phyloP scores from a whole-genome alignment of 208 protist species.

The Acanthamoeba healyi region DNA sequence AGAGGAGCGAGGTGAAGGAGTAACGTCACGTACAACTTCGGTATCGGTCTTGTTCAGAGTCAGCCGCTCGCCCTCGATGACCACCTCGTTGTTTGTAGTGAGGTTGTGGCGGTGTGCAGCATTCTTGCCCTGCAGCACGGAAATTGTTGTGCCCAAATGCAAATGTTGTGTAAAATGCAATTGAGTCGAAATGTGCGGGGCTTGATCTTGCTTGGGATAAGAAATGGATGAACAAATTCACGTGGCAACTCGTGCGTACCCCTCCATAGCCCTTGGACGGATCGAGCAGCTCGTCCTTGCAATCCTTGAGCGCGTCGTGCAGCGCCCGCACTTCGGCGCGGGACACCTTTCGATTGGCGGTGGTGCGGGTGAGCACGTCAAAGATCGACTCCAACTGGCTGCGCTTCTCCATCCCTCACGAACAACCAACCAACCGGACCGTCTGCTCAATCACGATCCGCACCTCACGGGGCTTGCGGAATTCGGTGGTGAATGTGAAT shows the following conservation, averaged over 20 bases:
- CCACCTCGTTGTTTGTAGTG: slow-evolving; percentile 6
- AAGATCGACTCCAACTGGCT: background rate
- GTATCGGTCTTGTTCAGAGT: background rate
- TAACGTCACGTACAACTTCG: background rate
- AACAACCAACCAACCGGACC: too few relatives aligned
- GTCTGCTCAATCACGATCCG: too few relatives aligned
- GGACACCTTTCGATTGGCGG: background rate
- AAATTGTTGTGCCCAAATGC: too few relatives aligned
- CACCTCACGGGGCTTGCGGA: too few relatives aligned
- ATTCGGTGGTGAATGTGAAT: background rate
- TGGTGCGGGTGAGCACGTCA: background rate
- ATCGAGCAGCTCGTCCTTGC: background rate
- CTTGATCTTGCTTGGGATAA: background rate
- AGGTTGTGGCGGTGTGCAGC: slow-evolving; percentile 4
- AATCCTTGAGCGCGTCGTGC: background rate
- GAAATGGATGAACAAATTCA: background rate
- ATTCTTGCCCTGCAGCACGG: background rate
- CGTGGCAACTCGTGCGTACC: background rate
- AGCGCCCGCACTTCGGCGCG: background rate
- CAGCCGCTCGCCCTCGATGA: background rate
- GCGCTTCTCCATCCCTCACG: background rate
- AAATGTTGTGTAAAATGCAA: background rate
- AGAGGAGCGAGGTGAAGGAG: background rate
- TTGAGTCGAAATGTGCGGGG: background rate
- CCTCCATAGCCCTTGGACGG: slow-evolving; percentile 2